phyloP scores from a whole-genome alignment of 73 alveolate species.

The Symbiodinium natans region DNA sequence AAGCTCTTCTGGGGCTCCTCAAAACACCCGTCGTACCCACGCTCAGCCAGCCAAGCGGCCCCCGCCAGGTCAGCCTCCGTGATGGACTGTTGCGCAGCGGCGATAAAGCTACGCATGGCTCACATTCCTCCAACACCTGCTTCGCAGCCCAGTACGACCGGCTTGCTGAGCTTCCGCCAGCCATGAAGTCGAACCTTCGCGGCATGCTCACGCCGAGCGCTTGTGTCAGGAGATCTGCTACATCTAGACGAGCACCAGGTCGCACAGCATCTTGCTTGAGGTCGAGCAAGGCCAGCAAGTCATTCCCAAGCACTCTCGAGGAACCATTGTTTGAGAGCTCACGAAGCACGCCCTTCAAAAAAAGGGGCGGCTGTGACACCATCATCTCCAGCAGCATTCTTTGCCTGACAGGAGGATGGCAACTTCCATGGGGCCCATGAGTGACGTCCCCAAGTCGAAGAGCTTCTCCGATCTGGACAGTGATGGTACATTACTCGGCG shows the following conservation, averaged over 20 bases:
- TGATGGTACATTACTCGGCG: not conserved
- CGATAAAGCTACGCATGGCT: slow-evolving; percentile 40
- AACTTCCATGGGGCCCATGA: slow-evolving; percentile 11
- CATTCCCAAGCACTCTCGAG: slow-evolving; percentile 76
- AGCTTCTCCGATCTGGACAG: slow-evolving; percentile 2
- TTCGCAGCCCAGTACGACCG: slow-evolving; percentile 83
- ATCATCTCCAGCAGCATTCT: slow-evolving; percentile 88
- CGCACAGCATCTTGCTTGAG: slow-evolving; percentile 81
- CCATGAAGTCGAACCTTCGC: slow-evolving; percentile 85
- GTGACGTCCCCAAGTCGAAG: slow-evolving; percentile 48
- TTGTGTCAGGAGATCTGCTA: slow-evolving; percentile 72
- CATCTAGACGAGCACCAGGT: slow-evolving; percentile 80
- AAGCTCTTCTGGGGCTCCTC: not conserved
- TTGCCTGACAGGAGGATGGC: slow-evolving; percentile 69
- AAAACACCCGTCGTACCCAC: slow-evolving; percentile 14
- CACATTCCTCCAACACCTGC: slow-evolving; percentile 90
- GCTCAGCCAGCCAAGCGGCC: not conserved
- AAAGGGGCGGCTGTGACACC: slow-evolving; percentile 84
- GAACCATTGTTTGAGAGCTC: slow-evolving; percentile 89
- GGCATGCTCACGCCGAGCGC: slow-evolving; percentile 91
- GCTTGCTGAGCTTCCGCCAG: slow-evolving; percentile 90
- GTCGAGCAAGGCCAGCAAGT: slow-evolving; percentile 51
- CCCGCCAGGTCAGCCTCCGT: slow-evolving; percentile 14
- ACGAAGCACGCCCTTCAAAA: slow-evolving; percentile 65
- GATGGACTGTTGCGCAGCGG: slow-evolving; percentile 25